Evolutionary conservation across 305 asterid species (phyloP).

Genomic region (Rubia peregrina): DNA sequence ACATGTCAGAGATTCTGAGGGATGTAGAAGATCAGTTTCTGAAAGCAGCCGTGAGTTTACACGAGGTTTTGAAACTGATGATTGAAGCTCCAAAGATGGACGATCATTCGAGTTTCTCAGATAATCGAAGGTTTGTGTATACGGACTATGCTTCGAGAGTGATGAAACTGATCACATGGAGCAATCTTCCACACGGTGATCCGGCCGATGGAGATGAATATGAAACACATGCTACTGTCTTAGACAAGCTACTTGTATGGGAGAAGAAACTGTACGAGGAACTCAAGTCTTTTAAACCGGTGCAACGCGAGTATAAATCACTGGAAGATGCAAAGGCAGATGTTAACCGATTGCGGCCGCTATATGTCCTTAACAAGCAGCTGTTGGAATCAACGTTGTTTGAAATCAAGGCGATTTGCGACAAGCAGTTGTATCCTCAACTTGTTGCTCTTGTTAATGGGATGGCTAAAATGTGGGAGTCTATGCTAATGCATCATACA

Average conservation of each 20-base stretch:
- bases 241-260: constrained; percentile 95
- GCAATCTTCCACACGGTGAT: constrained; percentile 49
- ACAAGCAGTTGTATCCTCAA: constrained; percentile 78
- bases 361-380: constrained; percentile 89
- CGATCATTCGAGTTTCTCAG: constrained; percentile 86
- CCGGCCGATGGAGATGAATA: constrained; percentile 49
- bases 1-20: constrained; percentile 59
- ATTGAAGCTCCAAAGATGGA: constrained; percentile 84
- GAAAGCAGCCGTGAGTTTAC: constrained; percentile 73
- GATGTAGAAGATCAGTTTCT: constrained; percentile 84
- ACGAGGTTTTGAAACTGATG: constrained; percentile 73
- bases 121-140: constrained; percentile 84
- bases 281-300: constrained; percentile 65
- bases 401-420: constrained; percentile 87
- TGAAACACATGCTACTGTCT: constrained; percentile 87
- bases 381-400: constrained; percentile 82
- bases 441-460: constrained; percentile 73
- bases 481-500: constrained; percentile 63
- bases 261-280: constrained; percentile 97
- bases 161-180: constrained; percentile 96
- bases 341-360: constrained; percentile 79
- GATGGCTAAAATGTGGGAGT: constrained; percentile 88
- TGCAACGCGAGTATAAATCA: constrained; percentile 78
- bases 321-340: constrained; percentile 93
- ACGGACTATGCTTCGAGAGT: constrained; percentile 88